Percentiles rank a stretch among this genome's conserved stretches.
phyloP scores from a whole-genome alignment of 345 rosid genomes.

The Gossypium mustelinum region DNA sequence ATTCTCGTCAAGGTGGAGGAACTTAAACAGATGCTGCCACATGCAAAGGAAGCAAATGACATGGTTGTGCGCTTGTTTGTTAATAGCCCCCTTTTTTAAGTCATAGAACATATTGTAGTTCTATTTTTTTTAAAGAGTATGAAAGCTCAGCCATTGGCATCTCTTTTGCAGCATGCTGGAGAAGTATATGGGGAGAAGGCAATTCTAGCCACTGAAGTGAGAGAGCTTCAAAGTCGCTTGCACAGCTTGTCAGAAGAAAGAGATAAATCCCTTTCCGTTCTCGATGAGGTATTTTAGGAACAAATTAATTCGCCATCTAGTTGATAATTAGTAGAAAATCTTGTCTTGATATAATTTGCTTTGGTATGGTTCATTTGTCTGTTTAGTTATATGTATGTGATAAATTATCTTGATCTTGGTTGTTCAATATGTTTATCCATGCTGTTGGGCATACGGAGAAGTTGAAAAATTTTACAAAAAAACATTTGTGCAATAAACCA shows the following conservation, averaged over 20 bases:
- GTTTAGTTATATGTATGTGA: neutral
- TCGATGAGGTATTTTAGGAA: constrained; percentile 55
- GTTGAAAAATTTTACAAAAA: neutral
- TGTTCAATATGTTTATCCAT: neutral
- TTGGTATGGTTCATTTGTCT: neutral
- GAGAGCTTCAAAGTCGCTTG: constrained; percentile 76
- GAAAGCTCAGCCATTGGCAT: constrained; percentile 6
- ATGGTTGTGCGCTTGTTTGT: constrained; percentile 45
- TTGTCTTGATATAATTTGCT: neutral
- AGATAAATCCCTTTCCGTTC: constrained; percentile 61
- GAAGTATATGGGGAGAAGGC: constrained; percentile 92
- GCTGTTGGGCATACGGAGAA: neutral
- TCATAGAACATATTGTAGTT: neutral
- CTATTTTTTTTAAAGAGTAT: neutral
- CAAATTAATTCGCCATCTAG: neutral
- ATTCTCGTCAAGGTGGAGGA: constrained; percentile 54
- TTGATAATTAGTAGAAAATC: neutral
- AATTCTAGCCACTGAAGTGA: constrained; percentile 70
- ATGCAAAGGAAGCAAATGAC: constrained; percentile 71
- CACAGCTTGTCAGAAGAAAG: constrained; percentile 65
- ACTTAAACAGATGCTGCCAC: constrained; percentile 51
- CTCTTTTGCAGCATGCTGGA: constrained; percentile 61
- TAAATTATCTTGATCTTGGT: neutral
- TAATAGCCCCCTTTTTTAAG: neutral
- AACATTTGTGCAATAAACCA: neutral